These are phyloP conservation scores for Calonectria naviculata DNA, from an alignment of 2,329 filamentous ascomycete genomes.

Conservation along the genomic window DNA sequence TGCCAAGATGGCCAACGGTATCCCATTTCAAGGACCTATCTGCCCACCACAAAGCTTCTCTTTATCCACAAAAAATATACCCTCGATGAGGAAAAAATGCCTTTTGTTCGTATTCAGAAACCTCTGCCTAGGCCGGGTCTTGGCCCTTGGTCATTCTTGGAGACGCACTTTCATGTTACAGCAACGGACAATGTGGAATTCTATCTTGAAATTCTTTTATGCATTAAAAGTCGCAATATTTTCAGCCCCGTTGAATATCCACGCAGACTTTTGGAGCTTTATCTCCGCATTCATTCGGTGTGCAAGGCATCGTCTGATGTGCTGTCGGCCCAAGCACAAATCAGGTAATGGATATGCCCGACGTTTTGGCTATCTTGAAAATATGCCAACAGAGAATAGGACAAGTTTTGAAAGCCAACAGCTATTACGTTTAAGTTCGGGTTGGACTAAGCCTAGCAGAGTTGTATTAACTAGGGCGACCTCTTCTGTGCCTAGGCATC, in stretches of 20 bases:
- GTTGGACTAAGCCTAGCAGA: neutral
- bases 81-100: no score
- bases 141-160: no score
- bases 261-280: conserved; percentile 33
- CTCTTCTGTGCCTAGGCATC: neutral
- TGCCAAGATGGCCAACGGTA: neutral
- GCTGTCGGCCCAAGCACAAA: conserved; percentile 9
- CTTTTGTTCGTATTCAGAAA: no score
- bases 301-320: conserved; percentile 29
- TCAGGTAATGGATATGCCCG: conserved; percentile 23
- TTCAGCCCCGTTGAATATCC: conserved; percentile 21
- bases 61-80: no score
- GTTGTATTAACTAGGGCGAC: neutral
- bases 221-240: neutral
- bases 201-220: neutral
- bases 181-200: neutral
- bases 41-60: no score
- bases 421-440: neutral
- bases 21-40: no score
- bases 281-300: conserved; percentile 36
- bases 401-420: neutral
- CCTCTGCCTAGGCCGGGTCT: no score
- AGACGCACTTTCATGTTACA: no score
- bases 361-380: neutral
- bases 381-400: neutral